Conservation (phyloP, 345 rosid species). For the Limnanthes douglasii region DNA sequence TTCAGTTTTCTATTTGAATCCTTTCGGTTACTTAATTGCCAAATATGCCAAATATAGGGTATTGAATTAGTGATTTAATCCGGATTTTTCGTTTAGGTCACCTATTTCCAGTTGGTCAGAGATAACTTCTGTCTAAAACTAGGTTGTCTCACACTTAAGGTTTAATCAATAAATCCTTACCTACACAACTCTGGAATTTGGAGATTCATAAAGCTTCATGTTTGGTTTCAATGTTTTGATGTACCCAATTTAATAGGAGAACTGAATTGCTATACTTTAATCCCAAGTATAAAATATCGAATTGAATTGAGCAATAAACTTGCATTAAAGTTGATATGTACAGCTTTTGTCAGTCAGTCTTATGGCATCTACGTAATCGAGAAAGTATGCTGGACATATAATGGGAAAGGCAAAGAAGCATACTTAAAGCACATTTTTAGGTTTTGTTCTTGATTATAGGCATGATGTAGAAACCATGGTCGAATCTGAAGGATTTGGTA, state of each 20-base stretch:
- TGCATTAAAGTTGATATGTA: conserved; percentile 29
- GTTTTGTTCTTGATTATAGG: conserved; percentile 42
- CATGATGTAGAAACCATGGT: conserved; percentile 46
- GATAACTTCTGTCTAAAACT: too few relatives aligned
- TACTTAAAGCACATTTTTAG: conserved; percentile 46
- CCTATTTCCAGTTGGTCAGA: too few relatives aligned
- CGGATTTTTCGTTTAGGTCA: too few relatives aligned
- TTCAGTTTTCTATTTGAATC: not conserved
- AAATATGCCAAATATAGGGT: not conserved
- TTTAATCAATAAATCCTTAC: too few relatives aligned
- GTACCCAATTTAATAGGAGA: too few relatives aligned
- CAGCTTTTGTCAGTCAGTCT: conserved; percentile 24
- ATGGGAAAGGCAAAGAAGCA: conserved; percentile 66
- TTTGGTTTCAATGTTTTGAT: too few relatives aligned
- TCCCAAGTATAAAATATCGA: not conserved
- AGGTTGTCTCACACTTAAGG: too few relatives aligned
- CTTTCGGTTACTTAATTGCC: too few relatives aligned
- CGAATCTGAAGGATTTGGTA: conserved; percentile 63
- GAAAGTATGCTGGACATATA: conserved; percentile 35
- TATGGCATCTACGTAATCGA: conserved; percentile 51
- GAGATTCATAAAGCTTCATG: too few relatives aligned
- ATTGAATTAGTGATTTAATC: conserved; percentile 2
- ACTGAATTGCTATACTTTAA: not conserved
- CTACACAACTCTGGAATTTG: too few relatives aligned
- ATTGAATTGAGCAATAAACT: conserved; percentile 1